Evolutionary conservation across 441 rosid genomes (phyloP).

Genomic region (Euphorbia corollata): DNA sequence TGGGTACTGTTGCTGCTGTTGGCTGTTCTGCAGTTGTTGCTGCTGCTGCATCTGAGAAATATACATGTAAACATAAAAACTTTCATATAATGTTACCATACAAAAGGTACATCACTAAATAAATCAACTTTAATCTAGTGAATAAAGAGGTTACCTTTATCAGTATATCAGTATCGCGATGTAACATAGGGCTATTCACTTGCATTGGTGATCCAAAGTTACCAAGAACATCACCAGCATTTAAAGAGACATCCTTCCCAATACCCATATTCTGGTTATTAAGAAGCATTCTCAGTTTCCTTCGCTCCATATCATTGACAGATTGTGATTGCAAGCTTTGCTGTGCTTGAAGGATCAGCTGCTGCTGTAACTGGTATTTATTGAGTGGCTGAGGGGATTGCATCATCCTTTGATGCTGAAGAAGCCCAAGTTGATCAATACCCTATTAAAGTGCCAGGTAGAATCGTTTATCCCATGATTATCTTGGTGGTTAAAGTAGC

Average conservation of each 20-base stretch:
- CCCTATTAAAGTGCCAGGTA: constrained; percentile 37
- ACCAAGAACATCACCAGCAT: constrained; percentile 51
- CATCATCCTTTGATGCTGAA: constrained; percentile 62
- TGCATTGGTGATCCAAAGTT: constrained; percentile 52
- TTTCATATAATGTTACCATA: constrained; percentile 7
- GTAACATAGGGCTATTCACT: constrained; percentile 38
- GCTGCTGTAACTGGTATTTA: constrained; percentile 72
- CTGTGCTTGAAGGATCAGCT: constrained; percentile 68
- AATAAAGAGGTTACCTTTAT: constrained; percentile 39
- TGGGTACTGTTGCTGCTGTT: constrained; percentile 40
- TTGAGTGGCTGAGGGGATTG: constrained; percentile 66
- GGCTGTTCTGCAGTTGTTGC: constrained; percentile 31
- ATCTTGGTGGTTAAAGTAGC: background rate
- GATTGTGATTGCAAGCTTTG: constrained; percentile 63
- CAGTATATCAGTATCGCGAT: constrained; percentile 54
- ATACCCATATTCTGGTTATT: constrained; percentile 46
- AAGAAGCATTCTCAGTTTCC: constrained; percentile 68
- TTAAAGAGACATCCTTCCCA: constrained; percentile 52
- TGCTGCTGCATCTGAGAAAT: constrained; percentile 28
- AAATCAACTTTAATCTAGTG: background rate
- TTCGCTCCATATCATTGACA: constrained; percentile 46
- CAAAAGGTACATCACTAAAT: background rate
- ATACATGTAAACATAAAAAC: constrained; percentile 9
- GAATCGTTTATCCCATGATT: background rate
- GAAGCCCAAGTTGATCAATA: constrained; percentile 63